Percentiles rank a stretch among this genome's conserved stretches.
phyloP scores from a whole-genome alignment of 1,284 basidiomycete genomes.

The Quambalaria eucalypti region DNA sequence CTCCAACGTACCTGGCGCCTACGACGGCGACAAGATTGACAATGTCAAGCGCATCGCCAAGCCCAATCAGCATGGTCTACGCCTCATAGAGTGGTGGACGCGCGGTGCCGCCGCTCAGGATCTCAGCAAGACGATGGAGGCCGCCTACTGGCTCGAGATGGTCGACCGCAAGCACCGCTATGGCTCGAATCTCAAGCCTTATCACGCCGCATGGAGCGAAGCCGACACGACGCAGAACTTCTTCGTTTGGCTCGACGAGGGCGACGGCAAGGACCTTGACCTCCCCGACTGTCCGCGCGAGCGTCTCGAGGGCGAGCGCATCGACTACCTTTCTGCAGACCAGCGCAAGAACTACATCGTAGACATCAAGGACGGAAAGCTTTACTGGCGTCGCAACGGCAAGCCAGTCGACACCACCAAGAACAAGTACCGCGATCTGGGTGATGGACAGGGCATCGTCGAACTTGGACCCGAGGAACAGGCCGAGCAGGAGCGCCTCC shows the following conservation, averaged over 20 bases:
- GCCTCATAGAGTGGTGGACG: conserved; percentile 32
- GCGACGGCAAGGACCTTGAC: conserved; percentile 59
- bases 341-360: conserved; percentile 66
- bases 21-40: conserved; percentile 33
- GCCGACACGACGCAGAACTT: conserved; percentile 31
- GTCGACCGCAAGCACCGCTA: conserved; percentile 35
- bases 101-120: conserved; percentile 29
- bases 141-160: conserved; percentile 36
- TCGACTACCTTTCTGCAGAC: conserved; percentile 50
- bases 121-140: conserved; percentile 36
- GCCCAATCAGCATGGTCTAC: conserved; percentile 18
- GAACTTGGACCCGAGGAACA: conserved; percentile 32
- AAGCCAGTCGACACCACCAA: conserved; percentile 51
- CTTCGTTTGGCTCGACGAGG: conserved; percentile 60
- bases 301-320: conserved; percentile 59
- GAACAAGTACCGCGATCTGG: conserved; percentile 34
- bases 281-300: conserved; percentile 61
- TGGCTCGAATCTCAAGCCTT: conserved; percentile 37
- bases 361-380: conserved; percentile 56
- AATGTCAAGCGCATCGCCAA: conserved; percentile 31
- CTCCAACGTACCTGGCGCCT: conserved; percentile 28
- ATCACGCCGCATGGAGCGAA: conserved; percentile 27
- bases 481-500: conserved; percentile 10
- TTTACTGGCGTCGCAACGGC: conserved; percentile 63
- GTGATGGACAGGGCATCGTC: conserved; percentile 42